Evolutionary conservation across 2,329 filamentous ascomycete genomes (phyloP), one percentile per base, ranked within the genome.

Genomic region (Clonostachys rhizophaga): DNA sequence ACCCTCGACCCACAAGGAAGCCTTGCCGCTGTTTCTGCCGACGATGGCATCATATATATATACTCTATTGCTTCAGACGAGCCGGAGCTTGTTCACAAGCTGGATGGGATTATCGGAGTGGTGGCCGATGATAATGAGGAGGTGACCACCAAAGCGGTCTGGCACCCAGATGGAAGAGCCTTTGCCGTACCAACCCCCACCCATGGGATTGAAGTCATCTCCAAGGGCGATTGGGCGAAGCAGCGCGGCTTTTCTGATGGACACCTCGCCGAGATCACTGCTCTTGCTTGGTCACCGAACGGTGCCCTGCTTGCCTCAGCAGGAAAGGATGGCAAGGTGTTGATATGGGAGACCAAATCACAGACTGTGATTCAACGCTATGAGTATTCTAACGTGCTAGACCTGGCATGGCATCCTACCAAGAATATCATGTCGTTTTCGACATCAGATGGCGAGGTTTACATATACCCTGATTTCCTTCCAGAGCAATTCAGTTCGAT

Each of bases 101-200:
- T 99, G 9, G 91, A 96, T 57, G 91, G 91, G 2, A 72, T 96
- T 54, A 94, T 97, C 55, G 86, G 84, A 51, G 79, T 79, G 16
- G 66, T 92, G 4, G 24, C 24, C 24, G 91, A 96, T 49, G 78
- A 83, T 2, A 89, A 94, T 41, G 58, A 55, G 30, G 88, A 95
- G 51, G 77, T 81, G 6, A 91, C 85, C 53, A 86, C 89, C 5
- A 79, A 79, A 58, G 83, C 86, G 6, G 80, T 83, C 1, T 99
- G 94, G 94, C 94, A 97, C 68, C 95, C 95, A 0, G 92, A 97
- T 62, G 92, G 94, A 17, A 82, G 89, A 54, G 89, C 91, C 4
- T 95, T 99, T 66, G 91, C 89, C 2, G 84, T 88, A 17, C 84
- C 90, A 1, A 96, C 91, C 17, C 80, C 87, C 1, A 90, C 87